A percentile compares a stretch with the other conserved stretches of the same genome.
phyloP scores from a whole-genome alignment of 1,139 yeast species.

The Candida sanyaensis region DNA sequence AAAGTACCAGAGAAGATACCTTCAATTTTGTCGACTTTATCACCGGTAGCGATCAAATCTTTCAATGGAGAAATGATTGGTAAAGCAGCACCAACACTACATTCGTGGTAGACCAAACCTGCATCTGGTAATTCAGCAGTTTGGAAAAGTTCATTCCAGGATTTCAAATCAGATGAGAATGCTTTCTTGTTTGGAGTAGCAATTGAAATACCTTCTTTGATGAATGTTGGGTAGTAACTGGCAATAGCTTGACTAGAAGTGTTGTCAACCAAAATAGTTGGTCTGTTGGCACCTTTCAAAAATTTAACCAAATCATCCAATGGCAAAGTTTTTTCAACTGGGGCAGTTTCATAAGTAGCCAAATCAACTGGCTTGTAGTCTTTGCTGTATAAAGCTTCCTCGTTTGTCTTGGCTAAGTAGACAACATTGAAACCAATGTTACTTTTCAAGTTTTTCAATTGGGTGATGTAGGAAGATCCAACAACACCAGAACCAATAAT shows the following conservation, averaged over 20 bases:
- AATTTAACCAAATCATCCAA: conserved; percentile 60
- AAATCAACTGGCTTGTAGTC: conserved; percentile 75
- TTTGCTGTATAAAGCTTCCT: conserved; percentile 63
- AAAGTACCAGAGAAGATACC: conserved; percentile 96
- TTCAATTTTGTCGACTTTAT: conserved; percentile 84
- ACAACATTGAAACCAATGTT: conserved; percentile 72
- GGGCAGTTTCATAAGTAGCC: conserved; percentile 58
- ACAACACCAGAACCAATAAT: conserved; percentile 93
- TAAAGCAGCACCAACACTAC: conserved; percentile 98
- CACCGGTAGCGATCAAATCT: conserved; percentile 90
- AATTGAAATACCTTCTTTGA: conserved; percentile 79
- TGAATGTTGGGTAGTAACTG: conserved; percentile 69
- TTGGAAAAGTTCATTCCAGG: conserved; percentile 77
- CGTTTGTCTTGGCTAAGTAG: conserved; percentile 70
- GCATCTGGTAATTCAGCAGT: conserved; percentile 53
- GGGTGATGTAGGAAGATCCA: conserved; percentile 76
- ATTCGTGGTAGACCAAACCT: conserved; percentile 93
- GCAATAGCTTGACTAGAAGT: conserved; percentile 85
- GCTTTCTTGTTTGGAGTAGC: conserved; percentile 99
- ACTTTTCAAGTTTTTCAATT: conserved; percentile 65
- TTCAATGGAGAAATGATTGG: conserved; percentile 88
- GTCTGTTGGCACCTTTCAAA: conserved; percentile 66
- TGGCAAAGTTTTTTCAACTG: conserved; percentile 51
- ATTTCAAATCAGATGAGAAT: conserved; percentile 73
- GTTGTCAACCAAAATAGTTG: conserved; percentile 88